A percentile compares a stretch with the other conserved stretches of the same genome.
Evolutionary conservation across 2,329 filamentous ascomycete genomes (phyloP).

Genomic region (Incumbomyces lentus): DNA sequence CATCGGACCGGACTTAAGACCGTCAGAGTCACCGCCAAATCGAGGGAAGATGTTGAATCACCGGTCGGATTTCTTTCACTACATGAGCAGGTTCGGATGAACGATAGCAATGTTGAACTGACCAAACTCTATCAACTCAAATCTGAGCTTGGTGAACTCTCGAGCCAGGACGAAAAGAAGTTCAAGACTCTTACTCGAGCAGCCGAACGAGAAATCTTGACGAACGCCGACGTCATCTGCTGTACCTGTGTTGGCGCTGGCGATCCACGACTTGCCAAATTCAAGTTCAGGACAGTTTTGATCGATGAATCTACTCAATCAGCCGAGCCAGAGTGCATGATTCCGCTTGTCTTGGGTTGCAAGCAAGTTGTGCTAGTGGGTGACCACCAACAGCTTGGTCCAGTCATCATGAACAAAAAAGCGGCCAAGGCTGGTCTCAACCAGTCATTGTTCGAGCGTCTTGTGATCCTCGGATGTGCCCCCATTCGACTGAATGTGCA

Average conservation of each 20-base stretch:
- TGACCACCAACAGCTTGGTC: slow-evolving; percentile 94
- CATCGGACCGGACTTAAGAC: slow-evolving; percentile 92
- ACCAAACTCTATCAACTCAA: slow-evolving; percentile 90
- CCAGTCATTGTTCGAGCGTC: slow-evolving; percentile 94
- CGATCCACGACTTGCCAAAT: slow-evolving; percentile 86
- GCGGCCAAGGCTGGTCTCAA: slow-evolving; percentile 94
- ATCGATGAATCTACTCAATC: slow-evolving; percentile 98
- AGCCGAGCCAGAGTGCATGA: slow-evolving; percentile 97
- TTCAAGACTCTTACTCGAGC: slow-evolving; percentile 91
- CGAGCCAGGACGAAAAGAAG: slow-evolving; percentile 95
- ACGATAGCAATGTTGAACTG: slow-evolving; percentile 89
- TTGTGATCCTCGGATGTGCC: slow-evolving; percentile 80
- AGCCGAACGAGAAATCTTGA: slow-evolving; percentile 88
- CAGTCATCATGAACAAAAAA: slow-evolving; percentile 99
- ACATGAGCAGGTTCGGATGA: slow-evolving; percentile 94
- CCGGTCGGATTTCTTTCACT: slow-evolving; percentile 90
- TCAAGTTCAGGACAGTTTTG: slow-evolving; percentile 95
- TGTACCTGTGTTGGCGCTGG: slow-evolving; percentile 97
- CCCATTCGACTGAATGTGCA: slow-evolving; percentile 93
- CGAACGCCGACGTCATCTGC: slow-evolving; percentile 94
- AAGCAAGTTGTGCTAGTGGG: slow-evolving; percentile 98
- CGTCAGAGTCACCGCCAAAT: slow-evolving; percentile 96
- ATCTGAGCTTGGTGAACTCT: slow-evolving; percentile 79
- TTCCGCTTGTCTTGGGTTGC: slow-evolving; percentile 89
- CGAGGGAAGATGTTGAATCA: slow-evolving; percentile 96